Percentiles rank a stretch among this genome's conserved stretches.
These are phyloP conservation scores for Phialophora tarda DNA, from an alignment of 2,329 filamentous ascomycete genomes.

Conservation along the genomic window DNA sequence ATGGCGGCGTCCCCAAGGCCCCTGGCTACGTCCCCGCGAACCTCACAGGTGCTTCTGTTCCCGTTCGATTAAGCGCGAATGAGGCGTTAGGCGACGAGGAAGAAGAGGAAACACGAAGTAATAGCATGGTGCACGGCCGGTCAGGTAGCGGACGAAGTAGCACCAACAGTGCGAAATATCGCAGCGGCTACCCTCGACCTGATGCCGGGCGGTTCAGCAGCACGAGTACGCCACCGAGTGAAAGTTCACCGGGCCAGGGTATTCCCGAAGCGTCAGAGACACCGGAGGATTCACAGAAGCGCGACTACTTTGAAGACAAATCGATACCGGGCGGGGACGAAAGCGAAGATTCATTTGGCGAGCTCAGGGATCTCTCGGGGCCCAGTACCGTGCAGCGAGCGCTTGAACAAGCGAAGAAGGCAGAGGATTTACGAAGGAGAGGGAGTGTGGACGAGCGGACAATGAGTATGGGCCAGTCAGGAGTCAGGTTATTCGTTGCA, in stretches of 20 bases:
- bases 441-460: conserved; percentile 57
- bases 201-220: conserved; percentile 47
- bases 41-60: conserved; percentile 77
- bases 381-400: conserved; percentile 49
- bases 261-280: conserved; percentile 52
- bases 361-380: conserved; percentile 57
- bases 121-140: conserved; percentile 55
- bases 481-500: conserved; percentile 54
- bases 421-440: conserved; percentile 53
- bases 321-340: conserved; percentile 41
- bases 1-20: conserved; percentile 79
- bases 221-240: conserved; percentile 59
- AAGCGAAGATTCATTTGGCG: conserved; percentile 61
- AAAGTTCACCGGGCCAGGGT: conserved; percentile 41
- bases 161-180: conserved; percentile 55
- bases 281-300: conserved; percentile 42
- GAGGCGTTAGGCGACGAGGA: conserved; percentile 90
- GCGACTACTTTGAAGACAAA: conserved; percentile 39
- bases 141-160: conserved; percentile 66
- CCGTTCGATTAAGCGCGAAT: conserved; percentile 89
- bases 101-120: conserved; percentile 40
- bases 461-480: conserved; percentile 50
- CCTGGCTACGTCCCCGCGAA: conserved; percentile 81
- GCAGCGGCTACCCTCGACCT: conserved; percentile 52
- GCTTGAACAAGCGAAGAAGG: conserved; percentile 48